phyloP scores from a whole-genome alignment of 176 grass and related monocot genomes.

The Oryza rufipogon region DNA sequence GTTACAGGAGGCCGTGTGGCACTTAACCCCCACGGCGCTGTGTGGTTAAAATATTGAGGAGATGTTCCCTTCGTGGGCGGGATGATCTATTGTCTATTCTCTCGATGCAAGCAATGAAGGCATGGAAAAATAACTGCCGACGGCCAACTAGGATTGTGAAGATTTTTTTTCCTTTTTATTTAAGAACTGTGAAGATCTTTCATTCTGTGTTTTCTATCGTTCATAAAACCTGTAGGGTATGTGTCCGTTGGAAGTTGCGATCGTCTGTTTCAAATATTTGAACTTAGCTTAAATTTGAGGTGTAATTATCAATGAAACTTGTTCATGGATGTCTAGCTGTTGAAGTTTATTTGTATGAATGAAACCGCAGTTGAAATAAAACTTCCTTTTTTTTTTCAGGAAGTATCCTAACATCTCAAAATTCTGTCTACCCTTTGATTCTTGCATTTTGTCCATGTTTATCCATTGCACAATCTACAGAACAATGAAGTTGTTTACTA shows the following conservation, averaged over 20 bases:
- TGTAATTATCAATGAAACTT: not conserved
- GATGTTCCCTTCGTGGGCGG: conserved; percentile 64
- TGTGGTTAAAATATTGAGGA: conserved; percentile 43
- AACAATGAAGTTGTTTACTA: not conserved
- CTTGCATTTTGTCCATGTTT: not conserved
- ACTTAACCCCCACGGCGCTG: conserved; percentile 25
- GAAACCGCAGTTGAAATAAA: not conserved
- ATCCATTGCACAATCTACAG: not conserved
- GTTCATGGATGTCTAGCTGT: not conserved
- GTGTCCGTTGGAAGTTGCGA: not conserved
- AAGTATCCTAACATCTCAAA: not conserved
- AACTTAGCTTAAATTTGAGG: not conserved
- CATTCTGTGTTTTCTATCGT: not conserved
- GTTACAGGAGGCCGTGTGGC: conserved; percentile 23
- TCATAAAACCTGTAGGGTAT: conserved; percentile 1
- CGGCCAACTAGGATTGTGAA: conserved; percentile 3
- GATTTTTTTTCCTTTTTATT: not conserved
- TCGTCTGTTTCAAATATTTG: not conserved
- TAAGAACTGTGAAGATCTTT: not conserved
- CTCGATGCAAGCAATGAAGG: conserved; percentile 28
- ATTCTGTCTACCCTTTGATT: not conserved
- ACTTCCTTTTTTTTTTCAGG: not conserved
- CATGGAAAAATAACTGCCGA: conserved; percentile 23
- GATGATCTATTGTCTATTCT: conserved; percentile 47
- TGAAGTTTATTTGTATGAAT: not conserved